phyloP scores from a whole-genome alignment of 371 early-diverging fungal genomes.

The Cokeromyces recurvatus region DNA sequence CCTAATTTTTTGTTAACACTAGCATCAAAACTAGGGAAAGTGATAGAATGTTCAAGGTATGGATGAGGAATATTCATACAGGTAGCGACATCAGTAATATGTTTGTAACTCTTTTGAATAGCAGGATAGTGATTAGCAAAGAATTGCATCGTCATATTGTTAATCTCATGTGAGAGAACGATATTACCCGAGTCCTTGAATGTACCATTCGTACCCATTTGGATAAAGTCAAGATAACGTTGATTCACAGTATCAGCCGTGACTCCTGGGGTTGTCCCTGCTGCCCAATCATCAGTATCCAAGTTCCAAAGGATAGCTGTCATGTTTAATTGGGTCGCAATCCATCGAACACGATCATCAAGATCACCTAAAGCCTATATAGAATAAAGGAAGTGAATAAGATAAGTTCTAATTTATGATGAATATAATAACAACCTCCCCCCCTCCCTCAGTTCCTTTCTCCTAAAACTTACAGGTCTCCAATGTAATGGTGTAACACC shows the following conservation, averaged over 20 bases:
- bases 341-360: conserved; percentile 55
- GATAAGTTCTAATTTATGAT: too few relatives aligned
- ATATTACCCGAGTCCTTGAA: conserved; percentile 36
- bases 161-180: conserved; percentile 50
- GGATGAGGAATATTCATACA: conserved; percentile 53
- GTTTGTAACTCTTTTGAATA: conserved; percentile 44
- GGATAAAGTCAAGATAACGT: conserved; percentile 36
- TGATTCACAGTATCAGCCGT: conserved; percentile 33
- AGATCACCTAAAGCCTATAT: conserved; percentile 43
- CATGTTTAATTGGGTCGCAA: conserved; percentile 43
- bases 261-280: conserved; percentile 25
- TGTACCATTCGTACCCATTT: conserved; percentile 42
- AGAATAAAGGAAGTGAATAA: too few relatives aligned
- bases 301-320: conserved; percentile 49
- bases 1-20: conserved; percentile 16
- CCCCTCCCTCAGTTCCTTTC: too few relatives aligned
- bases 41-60: conserved; percentile 39
- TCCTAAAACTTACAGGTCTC: conserved; percentile 48
- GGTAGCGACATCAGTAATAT: conserved; percentile 45
- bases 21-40: conserved; percentile 35
- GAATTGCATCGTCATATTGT: conserved; percentile 50
- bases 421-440: too few relatives aligned
- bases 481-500: conserved; percentile 54
- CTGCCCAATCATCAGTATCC: conserved; percentile 48
- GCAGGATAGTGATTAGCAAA: conserved; percentile 39